phyloP scores from a whole-genome alignment of 345 rosid genomes.

The Heritiera littoralis region DNA sequence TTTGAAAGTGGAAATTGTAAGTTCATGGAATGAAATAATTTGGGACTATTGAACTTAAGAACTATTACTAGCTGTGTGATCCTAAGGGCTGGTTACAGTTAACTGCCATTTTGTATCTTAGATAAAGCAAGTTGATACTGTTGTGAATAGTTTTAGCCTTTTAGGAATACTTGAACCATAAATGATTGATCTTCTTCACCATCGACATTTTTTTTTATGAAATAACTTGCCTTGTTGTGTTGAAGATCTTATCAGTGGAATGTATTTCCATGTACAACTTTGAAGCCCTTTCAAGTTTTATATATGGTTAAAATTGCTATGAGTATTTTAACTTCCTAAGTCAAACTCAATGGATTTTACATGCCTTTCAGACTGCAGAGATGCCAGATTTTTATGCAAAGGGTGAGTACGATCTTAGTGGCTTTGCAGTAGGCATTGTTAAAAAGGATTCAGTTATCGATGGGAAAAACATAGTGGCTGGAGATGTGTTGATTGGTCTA shows the following conservation, averaged over 20 bases:
- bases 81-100: not conserved
- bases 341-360: not conserved
- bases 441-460: slow-evolving; percentile 73
- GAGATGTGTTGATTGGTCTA: slow-evolving; percentile 78
- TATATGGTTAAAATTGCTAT: not conserved
- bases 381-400: slow-evolving; percentile 87
- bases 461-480: slow-evolving; percentile 68
- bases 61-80: not conserved
- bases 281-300: not conserved
- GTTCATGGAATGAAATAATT: not conserved
- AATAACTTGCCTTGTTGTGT: not conserved
- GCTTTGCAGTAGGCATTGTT: slow-evolving; percentile 88
- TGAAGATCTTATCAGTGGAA: not conserved
- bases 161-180: not conserved
- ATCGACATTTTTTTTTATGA: not conserved
- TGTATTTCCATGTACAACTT: not conserved
- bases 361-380: slow-evolving; percentile 74
- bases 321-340: not conserved
- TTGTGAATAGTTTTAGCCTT: not conserved
- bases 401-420: slow-evolving; percentile 89
- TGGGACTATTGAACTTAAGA: not conserved
- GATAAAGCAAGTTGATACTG: not conserved
- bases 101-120: not conserved
- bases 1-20: not conserved
- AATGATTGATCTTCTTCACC: not conserved